Percentiles rank a stretch among this genome's conserved stretches.
phyloP scores from a whole-genome alignment of 768 basidiomycete species.

The Multifurca ochricompacta region DNA sequence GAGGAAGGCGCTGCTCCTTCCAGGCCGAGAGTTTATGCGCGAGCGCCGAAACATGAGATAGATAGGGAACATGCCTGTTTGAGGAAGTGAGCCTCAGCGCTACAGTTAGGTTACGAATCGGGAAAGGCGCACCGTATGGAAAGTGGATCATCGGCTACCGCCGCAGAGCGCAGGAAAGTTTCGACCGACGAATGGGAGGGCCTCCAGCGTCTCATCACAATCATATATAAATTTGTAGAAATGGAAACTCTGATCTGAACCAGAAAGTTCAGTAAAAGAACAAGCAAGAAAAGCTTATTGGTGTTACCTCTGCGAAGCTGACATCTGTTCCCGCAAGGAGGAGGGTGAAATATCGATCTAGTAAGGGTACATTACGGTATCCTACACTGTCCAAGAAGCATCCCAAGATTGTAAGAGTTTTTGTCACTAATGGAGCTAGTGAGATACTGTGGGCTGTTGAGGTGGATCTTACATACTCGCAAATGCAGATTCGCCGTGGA shows the following conservation, averaged over 20 bases:
- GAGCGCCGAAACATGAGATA: conserved; percentile 49
- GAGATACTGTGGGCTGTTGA: conserved; percentile 6
- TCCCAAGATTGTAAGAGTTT: conserved; percentile 58
- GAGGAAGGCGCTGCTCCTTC: conserved; percentile 72
- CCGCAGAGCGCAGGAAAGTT: conserved; percentile 11
- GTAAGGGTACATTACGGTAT: conserved; percentile 54
- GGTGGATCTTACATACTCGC: conserved; percentile 45
- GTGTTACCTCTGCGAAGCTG: conserved; percentile 71
- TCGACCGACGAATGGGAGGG: conserved; percentile 13
- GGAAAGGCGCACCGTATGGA: conserved; percentile 12
- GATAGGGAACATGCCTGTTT: conserved; percentile 46
- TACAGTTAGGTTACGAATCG: not conserved
- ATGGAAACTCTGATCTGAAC: conserved; percentile 11
- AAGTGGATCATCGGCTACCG: conserved; percentile 15
- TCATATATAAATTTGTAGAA: conserved; percentile 16
- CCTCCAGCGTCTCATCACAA: conserved; percentile 18
- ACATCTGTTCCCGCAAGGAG: conserved; percentile 73
- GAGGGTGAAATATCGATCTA: conserved; percentile 61
- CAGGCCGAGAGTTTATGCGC: conserved; percentile 53
- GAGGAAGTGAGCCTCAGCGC: conserved; percentile 1
- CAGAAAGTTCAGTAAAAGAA: not conserved
- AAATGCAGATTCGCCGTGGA: conserved; percentile 81
- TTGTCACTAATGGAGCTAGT: conserved; percentile 50
- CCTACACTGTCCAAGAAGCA: conserved; percentile 60
- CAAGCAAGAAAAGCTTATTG: conserved; percentile 3